A percentile compares a stretch with the other conserved stretches of the same genome.
Evolutionary conservation across 1,284 basidiomycete species (phyloP).

Genomic region (Malassezia brasiliensis): DNA sequence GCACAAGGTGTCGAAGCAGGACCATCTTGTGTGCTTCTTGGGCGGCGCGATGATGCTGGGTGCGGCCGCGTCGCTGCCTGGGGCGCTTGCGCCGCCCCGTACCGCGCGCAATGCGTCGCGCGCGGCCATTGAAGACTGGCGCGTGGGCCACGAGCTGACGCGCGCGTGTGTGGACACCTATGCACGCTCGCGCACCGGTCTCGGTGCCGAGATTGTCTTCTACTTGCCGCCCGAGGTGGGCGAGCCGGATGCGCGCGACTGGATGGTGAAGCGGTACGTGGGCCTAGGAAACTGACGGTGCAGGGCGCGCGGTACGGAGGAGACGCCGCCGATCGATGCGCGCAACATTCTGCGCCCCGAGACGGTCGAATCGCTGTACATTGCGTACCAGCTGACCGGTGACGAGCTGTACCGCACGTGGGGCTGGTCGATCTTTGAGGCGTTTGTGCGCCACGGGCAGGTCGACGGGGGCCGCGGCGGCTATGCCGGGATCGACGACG

Average conservation of each 20-base stretch:
- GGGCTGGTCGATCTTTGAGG: slow-evolving; percentile 82
- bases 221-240: slow-evolving; percentile 45
- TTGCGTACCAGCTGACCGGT: slow-evolving; percentile 74
- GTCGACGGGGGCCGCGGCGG: slow-evolving; percentile 60
- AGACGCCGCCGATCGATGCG: slow-evolving; percentile 61
- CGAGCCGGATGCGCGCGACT: slow-evolving; percentile 54
- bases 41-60: slow-evolving; percentile 84
- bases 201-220: slow-evolving; percentile 49
- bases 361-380: slow-evolving; percentile 84
- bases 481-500: slow-evolving; percentile 74
- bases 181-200: slow-evolving; percentile 63
- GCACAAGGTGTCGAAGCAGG: slow-evolving; percentile 68
- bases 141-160: slow-evolving; percentile 67
- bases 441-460: slow-evolving; percentile 73
- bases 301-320: not conserved
- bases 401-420: slow-evolving; percentile 68
- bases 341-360: slow-evolving; percentile 83
- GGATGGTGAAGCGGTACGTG: slow-evolving; percentile 15
- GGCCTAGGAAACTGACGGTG: not conserved
- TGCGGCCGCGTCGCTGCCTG: slow-evolving; percentile 50
- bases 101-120: not conserved
- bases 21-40: slow-evolving; percentile 90
- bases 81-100: slow-evolving; percentile 16
- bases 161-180: slow-evolving; percentile 80
- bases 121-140: slow-evolving; percentile 57